Percentiles rank a stretch among this genome's conserved stretches.
Conservation (phyloP, 441 rosid genomes). For the Populus hybrid region DNA sequence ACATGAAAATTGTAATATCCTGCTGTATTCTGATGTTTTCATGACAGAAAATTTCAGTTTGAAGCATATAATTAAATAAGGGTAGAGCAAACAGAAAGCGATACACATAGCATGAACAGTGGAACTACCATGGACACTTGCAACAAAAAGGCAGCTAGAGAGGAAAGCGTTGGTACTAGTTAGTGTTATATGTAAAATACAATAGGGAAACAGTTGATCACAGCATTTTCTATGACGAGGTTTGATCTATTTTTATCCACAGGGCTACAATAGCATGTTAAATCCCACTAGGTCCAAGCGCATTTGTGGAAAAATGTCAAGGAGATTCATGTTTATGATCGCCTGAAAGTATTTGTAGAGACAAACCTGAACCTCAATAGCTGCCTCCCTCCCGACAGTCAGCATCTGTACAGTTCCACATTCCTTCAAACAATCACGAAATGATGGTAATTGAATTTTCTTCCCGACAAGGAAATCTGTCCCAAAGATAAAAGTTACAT, state of each 20-base stretch:
- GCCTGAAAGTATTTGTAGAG: constrained; percentile 15
- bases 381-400: constrained; percentile 86
- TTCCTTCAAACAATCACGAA: constrained; percentile 84
- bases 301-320: not conserved
- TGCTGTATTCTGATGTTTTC: not conserved
- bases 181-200: too few relatives aligned
- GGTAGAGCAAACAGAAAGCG: not conserved
- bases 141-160: not conserved
- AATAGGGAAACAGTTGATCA: not conserved
- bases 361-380: constrained; percentile 96
- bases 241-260: not conserved
- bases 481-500: constrained; percentile 67
- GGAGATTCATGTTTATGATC: not conserved
- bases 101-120: not conserved
- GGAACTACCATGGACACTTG: not conserved
- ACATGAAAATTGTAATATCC: not conserved
- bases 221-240: not conserved
- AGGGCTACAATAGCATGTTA: not conserved
- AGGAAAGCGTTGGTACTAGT: not conserved
- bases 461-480: constrained; percentile 86
- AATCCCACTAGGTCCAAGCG: not conserved
- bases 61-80: not conserved
- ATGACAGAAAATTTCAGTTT: not conserved
- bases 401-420: constrained; percentile 92
- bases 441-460: constrained; percentile 87